Percentiles rank a stretch among this genome's conserved stretches.
These are phyloP conservation scores for Epichloe gansuensis DNA, from an alignment of 2,329 filamentous ascomycete genomes.

Conservation along the genomic window DNA sequence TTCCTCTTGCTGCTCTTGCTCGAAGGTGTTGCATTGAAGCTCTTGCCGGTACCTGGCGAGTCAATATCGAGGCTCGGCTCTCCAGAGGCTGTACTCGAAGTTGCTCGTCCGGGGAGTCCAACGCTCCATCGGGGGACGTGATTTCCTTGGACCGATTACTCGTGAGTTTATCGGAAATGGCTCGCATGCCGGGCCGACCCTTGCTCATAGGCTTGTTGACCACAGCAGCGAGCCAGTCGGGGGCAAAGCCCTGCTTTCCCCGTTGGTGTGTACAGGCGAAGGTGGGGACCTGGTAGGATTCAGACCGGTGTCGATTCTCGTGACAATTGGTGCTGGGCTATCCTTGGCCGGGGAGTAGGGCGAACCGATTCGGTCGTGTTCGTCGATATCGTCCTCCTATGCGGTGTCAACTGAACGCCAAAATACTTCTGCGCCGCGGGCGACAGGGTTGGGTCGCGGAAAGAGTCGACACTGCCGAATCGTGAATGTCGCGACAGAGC, in stretches of 20 bases:
- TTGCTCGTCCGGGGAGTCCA: conserved; percentile 62
- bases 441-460: conserved; percentile 48
- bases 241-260: conserved; percentile 30
- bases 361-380: conserved; percentile 43
- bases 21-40: conserved; percentile 35
- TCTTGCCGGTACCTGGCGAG: conserved; percentile 53
- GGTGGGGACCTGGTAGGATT: conserved; percentile 26
- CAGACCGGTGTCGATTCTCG: conserved; percentile 40
- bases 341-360: conserved; percentile 43
- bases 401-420: conserved; percentile 33
- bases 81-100: conserved; percentile 57
- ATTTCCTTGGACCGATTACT: conserved; percentile 43
- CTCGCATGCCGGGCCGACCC: conserved; percentile 57
- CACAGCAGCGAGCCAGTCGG: conserved; percentile 42
- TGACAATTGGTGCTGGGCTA: conserved; percentile 40
- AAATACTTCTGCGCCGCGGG: conserved; percentile 62
- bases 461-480: conserved; percentile 68
- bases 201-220: conserved; percentile 39
- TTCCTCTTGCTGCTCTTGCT: conserved; percentile 49
- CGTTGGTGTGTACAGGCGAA: conserved; percentile 26
- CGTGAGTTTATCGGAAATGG: conserved; percentile 67
- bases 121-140: conserved; percentile 37
- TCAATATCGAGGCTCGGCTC: conserved; percentile 68
- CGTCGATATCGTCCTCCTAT: conserved; percentile 51
- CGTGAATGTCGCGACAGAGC: conserved; percentile 62